A percentile compares a stretch with the other conserved stretches of the same genome.
These are phyloP conservation scores for Funneliformis caledonium DNA, from an alignment of 371 early-diverging fungal genomes.

Conservation along the genomic window DNA sequence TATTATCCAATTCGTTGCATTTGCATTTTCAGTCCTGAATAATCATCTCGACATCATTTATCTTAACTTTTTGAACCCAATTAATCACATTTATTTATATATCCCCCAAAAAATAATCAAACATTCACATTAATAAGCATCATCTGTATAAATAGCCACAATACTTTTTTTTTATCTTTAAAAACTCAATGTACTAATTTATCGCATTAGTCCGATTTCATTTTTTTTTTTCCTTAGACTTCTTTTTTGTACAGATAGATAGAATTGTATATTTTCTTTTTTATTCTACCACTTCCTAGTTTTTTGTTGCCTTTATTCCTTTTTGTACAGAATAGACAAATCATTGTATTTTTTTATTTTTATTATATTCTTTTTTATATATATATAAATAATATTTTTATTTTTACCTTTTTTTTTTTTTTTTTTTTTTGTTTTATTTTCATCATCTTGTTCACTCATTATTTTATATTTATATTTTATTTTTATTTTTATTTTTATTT, in stretches of 20 bases:
- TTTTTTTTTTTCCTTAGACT: no score
- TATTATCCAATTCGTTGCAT: background rate
- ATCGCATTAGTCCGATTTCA: no score
- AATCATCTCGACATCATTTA: background rate
- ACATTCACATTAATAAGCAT: background rate
- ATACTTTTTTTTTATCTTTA: background rate
- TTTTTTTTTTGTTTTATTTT: no score
- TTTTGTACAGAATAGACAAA: slow-evolving; percentile 15
- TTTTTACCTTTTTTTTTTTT: no score
- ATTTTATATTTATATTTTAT: no score
- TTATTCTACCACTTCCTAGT: background rate
- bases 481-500: no score
- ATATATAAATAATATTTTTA: no score
- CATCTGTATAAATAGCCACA: slow-evolving; percentile 6
- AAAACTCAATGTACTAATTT: slow-evolving; percentile 6
- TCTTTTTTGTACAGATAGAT: slow-evolving; percentile 14
- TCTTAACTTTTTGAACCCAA: background rate
- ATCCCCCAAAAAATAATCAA: background rate
- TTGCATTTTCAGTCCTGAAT: background rate
- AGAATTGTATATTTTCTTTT: slow-evolving; percentile 19
- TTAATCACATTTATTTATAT: background rate
- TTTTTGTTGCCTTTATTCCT: background rate
- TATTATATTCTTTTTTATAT: background rate
- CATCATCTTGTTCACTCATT: no score
- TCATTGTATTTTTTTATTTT: background rate